Conservation (phyloP, 148 eudicot genomes). For the Silene conica region DNA sequence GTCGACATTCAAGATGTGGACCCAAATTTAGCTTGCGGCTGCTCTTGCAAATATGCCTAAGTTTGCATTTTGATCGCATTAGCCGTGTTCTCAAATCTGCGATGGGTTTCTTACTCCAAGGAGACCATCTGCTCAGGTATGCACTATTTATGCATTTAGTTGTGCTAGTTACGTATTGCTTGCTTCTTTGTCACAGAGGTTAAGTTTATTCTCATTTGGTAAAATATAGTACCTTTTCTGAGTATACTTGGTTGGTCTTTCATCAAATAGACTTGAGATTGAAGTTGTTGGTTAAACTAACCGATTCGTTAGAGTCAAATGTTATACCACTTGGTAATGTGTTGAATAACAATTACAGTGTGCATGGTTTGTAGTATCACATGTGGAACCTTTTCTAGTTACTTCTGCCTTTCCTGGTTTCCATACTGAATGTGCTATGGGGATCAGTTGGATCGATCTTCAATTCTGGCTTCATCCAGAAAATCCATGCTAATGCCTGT, state of each 20-base stretch:
- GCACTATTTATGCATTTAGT: background rate
- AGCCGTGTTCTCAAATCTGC: slow-evolving; percentile 2
- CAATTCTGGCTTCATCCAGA: background rate
- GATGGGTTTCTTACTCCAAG: slow-evolving; percentile 19
- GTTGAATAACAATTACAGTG: background rate
- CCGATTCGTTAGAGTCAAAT: background rate
- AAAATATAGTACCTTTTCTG: background rate
- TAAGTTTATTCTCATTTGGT: background rate
- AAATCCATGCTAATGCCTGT: background rate
- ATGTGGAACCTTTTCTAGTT: background rate
- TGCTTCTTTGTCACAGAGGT: background rate
- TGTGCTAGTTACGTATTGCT: background rate
- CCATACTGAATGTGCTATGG: background rate
- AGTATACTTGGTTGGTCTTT: background rate
- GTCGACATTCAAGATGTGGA: slow-evolving; percentile 5
- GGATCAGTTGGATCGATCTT: background rate
- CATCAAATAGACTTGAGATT: background rate
- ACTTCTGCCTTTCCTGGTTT: background rate
- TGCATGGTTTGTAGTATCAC: background rate
- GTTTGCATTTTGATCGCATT: slow-evolving; percentile 18
- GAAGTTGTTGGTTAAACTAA: background rate
- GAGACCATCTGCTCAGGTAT: slow-evolving; percentile 25
- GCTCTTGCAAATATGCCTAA: background rate
- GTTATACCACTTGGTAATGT: background rate
- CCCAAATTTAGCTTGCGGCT: background rate